These are phyloP conservation scores for Plantago major DNA, from an alignment of 257 asterid species.

Conservation along the genomic window DNA sequence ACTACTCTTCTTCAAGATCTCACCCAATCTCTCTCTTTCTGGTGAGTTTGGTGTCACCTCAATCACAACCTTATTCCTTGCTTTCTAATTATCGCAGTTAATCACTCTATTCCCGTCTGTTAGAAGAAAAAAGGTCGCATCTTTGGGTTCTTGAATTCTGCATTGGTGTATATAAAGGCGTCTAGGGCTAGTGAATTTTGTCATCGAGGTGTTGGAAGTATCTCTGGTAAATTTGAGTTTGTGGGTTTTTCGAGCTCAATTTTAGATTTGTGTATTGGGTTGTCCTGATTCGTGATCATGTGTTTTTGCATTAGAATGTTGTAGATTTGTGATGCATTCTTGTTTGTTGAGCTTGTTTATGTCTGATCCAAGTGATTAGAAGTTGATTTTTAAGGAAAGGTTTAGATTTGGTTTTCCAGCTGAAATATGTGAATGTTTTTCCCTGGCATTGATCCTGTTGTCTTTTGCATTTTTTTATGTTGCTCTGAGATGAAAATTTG, in stretches of 20 bases:
- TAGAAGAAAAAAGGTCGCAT: neutral
- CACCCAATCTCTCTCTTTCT: conserved; percentile 18
- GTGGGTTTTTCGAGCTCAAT: too few relatives aligned
- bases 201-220: neutral
- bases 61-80: neutral
- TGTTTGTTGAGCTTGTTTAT: too few relatives aligned
- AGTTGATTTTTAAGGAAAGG: neutral
- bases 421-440: neutral
- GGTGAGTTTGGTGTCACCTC: conserved; percentile 18
- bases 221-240: conserved; percentile 20
- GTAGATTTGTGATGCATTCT: too few relatives aligned
- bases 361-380: too few relatives aligned
- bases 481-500: too few relatives aligned
- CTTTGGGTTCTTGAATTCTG: neutral
- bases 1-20: neutral
- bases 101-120: neutral
- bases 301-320: neutral
- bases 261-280: conserved; percentile 3
- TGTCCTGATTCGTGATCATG: conserved; percentile 9
- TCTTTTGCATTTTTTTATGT: neutral
- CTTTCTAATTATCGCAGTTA: neutral
- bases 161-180: neutral
- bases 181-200: neutral
- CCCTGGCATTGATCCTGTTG: conserved; percentile 1
- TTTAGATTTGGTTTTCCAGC: too few relatives aligned